A percentile compares a stretch with the other conserved stretches of the same genome.
Evolutionary conservation across 176 grass and related monocot genomes (phyloP).

Genomic region (Coix lacrymajobi): DNA sequence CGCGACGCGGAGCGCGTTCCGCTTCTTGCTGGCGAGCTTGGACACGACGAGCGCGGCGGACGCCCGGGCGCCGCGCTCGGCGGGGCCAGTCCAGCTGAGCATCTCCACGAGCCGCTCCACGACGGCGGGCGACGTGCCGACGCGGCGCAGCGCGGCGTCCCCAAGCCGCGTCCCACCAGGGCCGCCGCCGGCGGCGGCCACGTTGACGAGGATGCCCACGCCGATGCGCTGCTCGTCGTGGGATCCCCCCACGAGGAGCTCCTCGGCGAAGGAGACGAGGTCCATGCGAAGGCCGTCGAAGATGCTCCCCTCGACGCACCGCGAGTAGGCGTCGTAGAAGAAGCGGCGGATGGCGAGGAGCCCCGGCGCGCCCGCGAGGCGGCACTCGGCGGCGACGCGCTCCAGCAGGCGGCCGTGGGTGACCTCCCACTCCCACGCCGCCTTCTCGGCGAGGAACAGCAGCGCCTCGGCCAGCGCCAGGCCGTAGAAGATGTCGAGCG

Average conservation of each 20-base stretch:
- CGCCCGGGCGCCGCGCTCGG: conserved; percentile 27
- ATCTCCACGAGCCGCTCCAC: conserved; percentile 62
- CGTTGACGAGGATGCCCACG: conserved; percentile 44
- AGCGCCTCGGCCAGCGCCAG: conserved; percentile 66
- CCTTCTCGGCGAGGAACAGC: conserved; percentile 63
- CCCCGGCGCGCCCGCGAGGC: conserved; percentile 40
- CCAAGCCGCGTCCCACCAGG: conserved; percentile 3
- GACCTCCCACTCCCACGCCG: conserved; percentile 72
- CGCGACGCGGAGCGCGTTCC: conserved; percentile 51
- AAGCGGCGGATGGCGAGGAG: conserved; percentile 52
- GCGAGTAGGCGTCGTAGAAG: conserved; percentile 81
- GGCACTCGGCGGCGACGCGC: conserved; percentile 51
- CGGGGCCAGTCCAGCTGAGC: conserved; percentile 48
- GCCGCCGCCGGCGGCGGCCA: not conserved
- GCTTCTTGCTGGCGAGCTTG: conserved; percentile 66
- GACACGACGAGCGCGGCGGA: conserved; percentile 61
- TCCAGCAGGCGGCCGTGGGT: conserved; percentile 42
- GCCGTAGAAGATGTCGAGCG: conserved; percentile 67
- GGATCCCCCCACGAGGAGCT: conserved; percentile 47
- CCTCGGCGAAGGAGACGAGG: conserved; percentile 61
- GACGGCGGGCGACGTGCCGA: conserved; percentile 36
- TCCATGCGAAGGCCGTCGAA: conserved; percentile 75
- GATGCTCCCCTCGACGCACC: conserved; percentile 56
- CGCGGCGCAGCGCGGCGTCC: conserved; percentile 35
- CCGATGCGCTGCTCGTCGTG: conserved; percentile 64